phyloP scores from a whole-genome alignment of 768 basidiomycete species.

The Mycena rosella region DNA sequence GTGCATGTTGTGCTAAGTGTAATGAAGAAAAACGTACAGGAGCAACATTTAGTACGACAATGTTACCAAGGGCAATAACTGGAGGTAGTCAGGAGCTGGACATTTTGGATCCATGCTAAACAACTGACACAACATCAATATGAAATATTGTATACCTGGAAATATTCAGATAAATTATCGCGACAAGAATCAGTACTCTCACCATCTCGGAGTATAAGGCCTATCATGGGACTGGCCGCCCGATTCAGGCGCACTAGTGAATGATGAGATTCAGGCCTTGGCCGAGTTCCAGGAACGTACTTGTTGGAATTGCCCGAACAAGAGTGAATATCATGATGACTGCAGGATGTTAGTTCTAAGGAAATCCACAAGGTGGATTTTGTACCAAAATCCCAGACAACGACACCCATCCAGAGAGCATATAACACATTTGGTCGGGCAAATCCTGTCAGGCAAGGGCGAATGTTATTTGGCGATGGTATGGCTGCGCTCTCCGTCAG shows the following conservation, averaged over 20 bases:
- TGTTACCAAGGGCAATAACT: neutral
- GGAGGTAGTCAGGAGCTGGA: neutral
- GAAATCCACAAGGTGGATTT: neutral
- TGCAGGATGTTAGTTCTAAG: too few relatives aligned
- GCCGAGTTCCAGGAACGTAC: too few relatives aligned
- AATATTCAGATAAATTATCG: neutral
- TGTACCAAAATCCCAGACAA: constrained; percentile 2
- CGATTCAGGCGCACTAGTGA: neutral
- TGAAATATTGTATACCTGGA: neutral
- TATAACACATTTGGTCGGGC: constrained; percentile 1
- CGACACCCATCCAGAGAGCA: constrained; percentile 2
- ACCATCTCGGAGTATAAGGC: neutral
- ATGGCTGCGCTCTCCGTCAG: neutral
- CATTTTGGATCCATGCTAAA: neutral
- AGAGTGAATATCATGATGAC: too few relatives aligned
- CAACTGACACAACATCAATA: neutral
- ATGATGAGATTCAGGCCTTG: too few relatives aligned
- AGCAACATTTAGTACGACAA: neutral
- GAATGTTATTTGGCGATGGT: constrained; percentile 4
- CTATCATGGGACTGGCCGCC: neutral
- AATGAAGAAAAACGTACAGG: neutral
- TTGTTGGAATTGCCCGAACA: too few relatives aligned
- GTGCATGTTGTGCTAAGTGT: too few relatives aligned
- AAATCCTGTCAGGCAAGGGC: neutral
- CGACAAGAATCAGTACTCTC: neutral